These are phyloP conservation scores for Pleurotus pulmonarius DNA, from an alignment of 768 basidiomycete genomes.

Conservation along the genomic window DNA sequence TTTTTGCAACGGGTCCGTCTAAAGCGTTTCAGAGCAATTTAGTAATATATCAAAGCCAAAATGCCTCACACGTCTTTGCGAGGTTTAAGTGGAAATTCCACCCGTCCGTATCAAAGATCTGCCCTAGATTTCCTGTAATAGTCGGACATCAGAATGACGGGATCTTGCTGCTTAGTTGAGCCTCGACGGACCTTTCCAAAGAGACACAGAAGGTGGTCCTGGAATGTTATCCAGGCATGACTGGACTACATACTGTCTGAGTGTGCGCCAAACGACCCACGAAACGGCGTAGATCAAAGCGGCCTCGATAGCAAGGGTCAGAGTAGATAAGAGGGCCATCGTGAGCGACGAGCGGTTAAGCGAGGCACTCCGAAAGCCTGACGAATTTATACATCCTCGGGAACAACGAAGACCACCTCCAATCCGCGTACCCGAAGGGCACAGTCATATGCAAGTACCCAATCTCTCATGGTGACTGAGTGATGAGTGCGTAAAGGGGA, in stretches of 20 bases:
- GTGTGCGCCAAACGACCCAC: conserved; percentile 10
- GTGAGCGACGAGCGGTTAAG: no score
- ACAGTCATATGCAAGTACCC: no score
- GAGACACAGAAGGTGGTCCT: conserved; percentile 25
- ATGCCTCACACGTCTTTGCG: conserved; percentile 25
- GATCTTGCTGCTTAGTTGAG: no score
- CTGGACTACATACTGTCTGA: conserved; percentile 13
- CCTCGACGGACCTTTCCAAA: conserved; percentile 22
- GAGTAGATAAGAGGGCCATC: neutral
- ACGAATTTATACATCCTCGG: neutral
- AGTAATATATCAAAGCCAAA: no score
- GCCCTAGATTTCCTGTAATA: conserved; percentile 27
- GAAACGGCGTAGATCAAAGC: conserved; percentile 7
- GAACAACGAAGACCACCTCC: neutral
- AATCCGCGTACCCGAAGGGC: no score
- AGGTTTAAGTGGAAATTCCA: conserved; percentile 35
- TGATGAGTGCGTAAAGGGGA: no score
- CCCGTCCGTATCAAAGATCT: conserved; percentile 27
- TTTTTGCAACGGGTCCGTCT: conserved; percentile 29
- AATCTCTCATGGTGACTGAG: no score
- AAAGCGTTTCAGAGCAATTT: no score
- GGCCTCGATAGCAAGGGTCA: neutral
- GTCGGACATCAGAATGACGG: neutral
- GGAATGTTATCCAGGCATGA: conserved; percentile 30
- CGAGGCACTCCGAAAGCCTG: no score